Conservation (phyloP, 768 basidiomycete genomes). For the Tephrocybe rancida region DNA sequence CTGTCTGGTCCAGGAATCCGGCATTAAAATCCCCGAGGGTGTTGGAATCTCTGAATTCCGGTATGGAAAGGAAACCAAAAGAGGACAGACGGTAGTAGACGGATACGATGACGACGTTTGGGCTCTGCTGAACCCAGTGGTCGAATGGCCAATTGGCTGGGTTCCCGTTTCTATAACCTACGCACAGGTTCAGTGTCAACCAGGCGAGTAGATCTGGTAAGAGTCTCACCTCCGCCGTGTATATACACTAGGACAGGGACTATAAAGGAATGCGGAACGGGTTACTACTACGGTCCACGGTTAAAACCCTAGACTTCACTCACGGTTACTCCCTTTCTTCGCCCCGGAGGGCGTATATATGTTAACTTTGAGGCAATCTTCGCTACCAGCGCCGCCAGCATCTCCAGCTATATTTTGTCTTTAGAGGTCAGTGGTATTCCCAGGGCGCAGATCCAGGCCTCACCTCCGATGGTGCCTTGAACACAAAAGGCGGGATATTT, state of each 20-base stretch:
- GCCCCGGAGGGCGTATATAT: constrained; percentile 47
- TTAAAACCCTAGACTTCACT: constrained; percentile 25
- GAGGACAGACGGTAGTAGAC: constrained; percentile 32
- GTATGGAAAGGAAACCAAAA: constrained; percentile 30
- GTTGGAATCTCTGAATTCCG: constrained; percentile 32
- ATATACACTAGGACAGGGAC: constrained; percentile 52
- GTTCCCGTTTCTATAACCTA: constrained; percentile 61
- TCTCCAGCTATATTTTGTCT: constrained; percentile 51
- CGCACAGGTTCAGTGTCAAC: not conserved
- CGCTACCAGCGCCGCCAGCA: constrained; percentile 63
- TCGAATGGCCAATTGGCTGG: constrained; percentile 53
- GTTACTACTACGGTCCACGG: not conserved
- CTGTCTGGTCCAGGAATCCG: constrained; percentile 44
- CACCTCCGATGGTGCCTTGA: constrained; percentile 45
- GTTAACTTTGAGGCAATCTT: constrained; percentile 48
- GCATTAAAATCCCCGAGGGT: constrained; percentile 41
- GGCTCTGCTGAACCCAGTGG: constrained; percentile 47
- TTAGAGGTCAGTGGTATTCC: too few species aligned
- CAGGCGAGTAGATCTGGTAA: not conserved
- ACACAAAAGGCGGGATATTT: constrained; percentile 48
- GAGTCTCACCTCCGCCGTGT: constrained; percentile 44
- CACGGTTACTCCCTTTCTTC: constrained; percentile 47
- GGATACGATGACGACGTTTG: constrained; percentile 33
- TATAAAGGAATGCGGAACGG: too few species aligned
- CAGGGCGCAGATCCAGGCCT: constrained; percentile 42